Percentiles rank a stretch among this genome's conserved stretches.
Conservation (phyloP, 768 basidiomycete species). For the Asterophora lycoperdoides region DNA sequence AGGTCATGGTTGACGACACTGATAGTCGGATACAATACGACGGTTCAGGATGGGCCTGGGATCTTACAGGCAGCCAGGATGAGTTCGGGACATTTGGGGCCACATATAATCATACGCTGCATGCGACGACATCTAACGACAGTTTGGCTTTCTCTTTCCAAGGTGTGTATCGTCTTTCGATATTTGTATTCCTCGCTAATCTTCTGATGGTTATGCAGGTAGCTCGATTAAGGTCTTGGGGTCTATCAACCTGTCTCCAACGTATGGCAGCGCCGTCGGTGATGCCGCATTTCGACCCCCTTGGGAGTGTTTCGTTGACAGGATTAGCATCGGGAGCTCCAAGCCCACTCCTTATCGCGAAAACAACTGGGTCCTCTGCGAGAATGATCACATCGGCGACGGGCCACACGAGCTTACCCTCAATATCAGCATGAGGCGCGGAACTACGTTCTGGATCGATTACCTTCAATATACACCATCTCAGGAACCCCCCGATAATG, state of each 20-base stretch:
- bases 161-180: conserved; percentile 17
- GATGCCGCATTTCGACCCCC: conserved; percentile 12
- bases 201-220: conserved; percentile 3
- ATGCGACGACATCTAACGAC: conserved; percentile 24
- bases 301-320: conserved; percentile 24
- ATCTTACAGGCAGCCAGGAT: conserved; percentile 20
- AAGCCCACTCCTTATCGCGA: background rate
- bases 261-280: conserved; percentile 1
- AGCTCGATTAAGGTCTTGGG: conserved; percentile 15
- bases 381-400: conserved; percentile 12
- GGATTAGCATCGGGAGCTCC: conserved; percentile 6
- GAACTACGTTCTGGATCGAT: conserved; percentile 3
- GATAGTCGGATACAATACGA: conserved; percentile 26
- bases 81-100: conserved; percentile 26
- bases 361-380: conserved; percentile 21
- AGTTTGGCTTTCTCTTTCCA: conserved; percentile 27
- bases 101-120: conserved; percentile 27
- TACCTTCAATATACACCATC: conserved; percentile 5
- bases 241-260: conserved; percentile 10
- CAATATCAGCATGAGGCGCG: conserved; percentile 4
- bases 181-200: background rate
- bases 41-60: conserved; percentile 23
- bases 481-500: background rate
- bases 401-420: conserved; percentile 20
- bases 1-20: conserved; percentile 4